A percentile compares a stretch with the other conserved stretches of the same genome.
Conservation (phyloP, 2,329 filamentous ascomycete genomes). For the Lecanicillium sp. region DNA sequence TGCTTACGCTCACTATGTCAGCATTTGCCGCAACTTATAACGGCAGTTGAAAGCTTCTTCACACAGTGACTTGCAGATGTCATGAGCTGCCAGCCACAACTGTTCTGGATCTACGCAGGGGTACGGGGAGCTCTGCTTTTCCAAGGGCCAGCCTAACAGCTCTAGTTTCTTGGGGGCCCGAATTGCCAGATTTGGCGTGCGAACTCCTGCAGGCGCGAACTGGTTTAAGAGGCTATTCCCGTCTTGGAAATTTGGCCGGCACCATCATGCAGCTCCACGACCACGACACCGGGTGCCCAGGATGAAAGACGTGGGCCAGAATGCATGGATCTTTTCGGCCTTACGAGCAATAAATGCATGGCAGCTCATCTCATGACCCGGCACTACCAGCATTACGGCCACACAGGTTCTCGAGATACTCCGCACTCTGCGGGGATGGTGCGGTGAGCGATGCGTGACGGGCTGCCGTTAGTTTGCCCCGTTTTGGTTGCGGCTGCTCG, state of each 20-base stretch:
- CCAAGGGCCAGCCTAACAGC: no score
- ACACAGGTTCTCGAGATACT: not conserved
- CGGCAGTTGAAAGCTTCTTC: no score
- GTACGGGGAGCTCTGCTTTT: no score
- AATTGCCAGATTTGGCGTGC: conserved; percentile 8
- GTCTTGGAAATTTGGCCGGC: not conserved
- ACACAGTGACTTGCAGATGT: no score
- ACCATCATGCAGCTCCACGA: conserved; percentile 1
- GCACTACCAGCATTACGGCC: not conserved
- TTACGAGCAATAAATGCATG: not conserved
- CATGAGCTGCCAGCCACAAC: no score
- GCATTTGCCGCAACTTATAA: no score
- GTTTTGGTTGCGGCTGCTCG: not conserved
- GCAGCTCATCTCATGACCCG: not conserved
- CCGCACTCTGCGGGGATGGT: conserved; percentile 1
- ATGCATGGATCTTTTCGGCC: not conserved
- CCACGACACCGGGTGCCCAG: not conserved
- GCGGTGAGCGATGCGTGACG: not conserved
- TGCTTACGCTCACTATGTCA: no score
- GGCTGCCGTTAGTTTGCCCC: not conserved
- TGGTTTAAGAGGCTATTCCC: not conserved
- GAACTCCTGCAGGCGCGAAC: not conserved
- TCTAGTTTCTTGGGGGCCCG: not conserved
- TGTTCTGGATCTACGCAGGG: no score
- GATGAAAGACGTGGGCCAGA: not conserved